Evolutionary conservation across 1,284 basidiomycete species (phyloP), one percentile per base, ranked within the genome.

Genomic region (Lignosus rhinocerotis): DNA sequence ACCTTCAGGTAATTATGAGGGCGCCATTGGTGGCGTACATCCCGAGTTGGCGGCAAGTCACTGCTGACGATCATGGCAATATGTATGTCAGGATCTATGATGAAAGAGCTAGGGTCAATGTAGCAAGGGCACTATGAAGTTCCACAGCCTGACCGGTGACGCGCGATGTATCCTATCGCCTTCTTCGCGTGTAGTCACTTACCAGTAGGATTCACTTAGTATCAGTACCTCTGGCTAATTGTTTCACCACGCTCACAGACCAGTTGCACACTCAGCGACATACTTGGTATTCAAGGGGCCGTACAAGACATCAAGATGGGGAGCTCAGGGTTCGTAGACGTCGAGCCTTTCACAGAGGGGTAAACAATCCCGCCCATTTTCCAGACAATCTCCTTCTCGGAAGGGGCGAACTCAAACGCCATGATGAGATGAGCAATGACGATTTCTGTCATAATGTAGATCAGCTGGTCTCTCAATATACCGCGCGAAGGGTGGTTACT

Each of bases 341-440:
- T 51, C 36, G 55, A 50, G 21, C 48, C 45, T 30, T 61, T 59
- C 36, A 63, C 61, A 1, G 61, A 53, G n/a, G 66, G 63, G 33
- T 61, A 65, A 17, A 53, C 43, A 6, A 63, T 44, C 2, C 55
- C 52, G 5, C 61, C 61, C 19, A 58, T 45, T 46, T 60, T 65
- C 66, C 66, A 67, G 10, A 51, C 50, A 6, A 65, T 65, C 42
- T 65, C 61, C 55, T 61, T 61, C 21, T 65, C 39, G 11, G 56
- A 57, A 2, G 51, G 56, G 17, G 56, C 30, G 46, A 57, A 53
- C 36, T 52, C 44, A 19, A 57, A 57, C n/a, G 36, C 21, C 33
- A 52, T 21, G 30, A 57, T 44, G 12, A 57, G 56, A 41, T 52
- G 43, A n/a, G 56, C 44, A 16, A 57, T 14, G 12, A 46, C 56